A percentile compares a stretch with the other conserved stretches of the same genome.
Evolutionary conservation across 345 rosid species (phyloP).

Genomic region (Fremontodendron californicum): DNA sequence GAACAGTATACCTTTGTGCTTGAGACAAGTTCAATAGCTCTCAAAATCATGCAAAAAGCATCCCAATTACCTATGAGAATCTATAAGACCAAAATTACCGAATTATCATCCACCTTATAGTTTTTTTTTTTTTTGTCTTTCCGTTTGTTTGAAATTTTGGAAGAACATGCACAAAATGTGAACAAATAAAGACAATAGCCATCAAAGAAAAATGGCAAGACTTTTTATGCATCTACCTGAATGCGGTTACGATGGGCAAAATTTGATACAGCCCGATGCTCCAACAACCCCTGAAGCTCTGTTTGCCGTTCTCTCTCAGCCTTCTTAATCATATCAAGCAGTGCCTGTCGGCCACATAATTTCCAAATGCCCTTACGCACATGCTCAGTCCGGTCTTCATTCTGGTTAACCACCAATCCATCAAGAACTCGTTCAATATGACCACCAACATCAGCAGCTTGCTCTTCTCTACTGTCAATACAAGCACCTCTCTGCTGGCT

Average conservation of each 20-base stretch:
- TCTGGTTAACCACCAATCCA: conserved; percentile 52
- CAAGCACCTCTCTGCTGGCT: conserved; percentile 58
- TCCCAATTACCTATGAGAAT: not conserved
- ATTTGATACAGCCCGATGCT: conserved; percentile 67
- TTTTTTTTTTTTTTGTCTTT: not conserved
- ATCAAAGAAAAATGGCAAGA: not conserved
- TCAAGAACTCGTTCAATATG: conserved; percentile 71
- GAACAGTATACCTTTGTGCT: not conserved
- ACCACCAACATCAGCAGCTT: conserved; percentile 47
- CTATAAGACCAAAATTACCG: not conserved
- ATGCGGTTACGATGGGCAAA: conserved; percentile 92
- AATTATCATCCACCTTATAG: not conserved
- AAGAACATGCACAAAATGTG: not conserved
- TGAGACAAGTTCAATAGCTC: not conserved
- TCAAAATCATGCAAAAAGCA: not conserved
- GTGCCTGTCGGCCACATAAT: conserved; percentile 83
- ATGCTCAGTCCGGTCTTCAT: conserved; percentile 43
- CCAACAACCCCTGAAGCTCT: conserved; percentile 68
- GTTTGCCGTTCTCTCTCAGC: conserved; percentile 72
- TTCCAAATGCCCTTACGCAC: conserved; percentile 66
- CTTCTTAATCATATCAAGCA: conserved; percentile 83
- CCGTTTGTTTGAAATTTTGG: not conserved
- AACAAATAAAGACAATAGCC: not conserved
- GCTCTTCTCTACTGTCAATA: conserved; percentile 54
- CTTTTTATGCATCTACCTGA: conserved; percentile 49